A percentile compares a stretch with the other conserved stretches of the same genome.
Evolutionary conservation across 805 yeast species (phyloP).

Genomic region (Candida saitoana): DNA sequence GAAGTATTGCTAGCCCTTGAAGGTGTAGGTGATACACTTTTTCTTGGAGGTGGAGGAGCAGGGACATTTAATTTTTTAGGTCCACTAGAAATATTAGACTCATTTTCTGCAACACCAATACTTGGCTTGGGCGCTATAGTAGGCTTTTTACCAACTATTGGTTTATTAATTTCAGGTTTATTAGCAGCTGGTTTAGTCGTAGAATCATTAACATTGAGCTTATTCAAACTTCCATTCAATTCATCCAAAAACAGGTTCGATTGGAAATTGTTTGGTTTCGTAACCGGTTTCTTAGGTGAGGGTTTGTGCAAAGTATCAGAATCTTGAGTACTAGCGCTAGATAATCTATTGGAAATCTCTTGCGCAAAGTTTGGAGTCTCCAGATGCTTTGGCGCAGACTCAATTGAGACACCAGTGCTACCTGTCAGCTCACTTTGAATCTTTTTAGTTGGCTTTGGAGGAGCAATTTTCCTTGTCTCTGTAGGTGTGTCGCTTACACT

Average conservation of each 20-base stretch:
- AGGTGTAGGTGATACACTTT: slow-evolving; percentile 8
- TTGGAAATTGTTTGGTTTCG: background rate
- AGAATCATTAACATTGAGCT: slow-evolving; percentile 5
- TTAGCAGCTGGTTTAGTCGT: background rate
- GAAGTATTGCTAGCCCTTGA: slow-evolving; percentile 6
- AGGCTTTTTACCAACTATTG: slow-evolving; percentile 10
- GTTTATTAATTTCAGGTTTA: slow-evolving; percentile 1
- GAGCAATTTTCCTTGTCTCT: slow-evolving; percentile 21
- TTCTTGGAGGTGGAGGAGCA: slow-evolving; percentile 7
- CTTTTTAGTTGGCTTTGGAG: slow-evolving; percentile 42
- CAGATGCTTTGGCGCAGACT: background rate
- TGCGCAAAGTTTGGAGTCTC: slow-evolving; percentile 6
- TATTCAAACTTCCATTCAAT: slow-evolving; percentile 5
- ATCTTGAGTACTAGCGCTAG: slow-evolving; percentile 13
- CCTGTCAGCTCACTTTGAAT: slow-evolving; percentile 8
- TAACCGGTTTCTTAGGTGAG: slow-evolving; percentile 1
- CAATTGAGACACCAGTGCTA: background rate
- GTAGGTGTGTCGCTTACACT: slow-evolving; percentile 4
- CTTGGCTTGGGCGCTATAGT: slow-evolving; percentile 9
- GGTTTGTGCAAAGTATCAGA: slow-evolving; percentile 3
- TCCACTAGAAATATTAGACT: slow-evolving; percentile 5
- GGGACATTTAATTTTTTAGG: slow-evolving; percentile 5
- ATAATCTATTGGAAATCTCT: slow-evolving; percentile 14
- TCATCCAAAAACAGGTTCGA: slow-evolving; percentile 6
- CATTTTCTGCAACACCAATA: slow-evolving; percentile 5